phyloP scores from a whole-genome alignment of 345 rosid genomes.

The Salix koriyanagi region DNA sequence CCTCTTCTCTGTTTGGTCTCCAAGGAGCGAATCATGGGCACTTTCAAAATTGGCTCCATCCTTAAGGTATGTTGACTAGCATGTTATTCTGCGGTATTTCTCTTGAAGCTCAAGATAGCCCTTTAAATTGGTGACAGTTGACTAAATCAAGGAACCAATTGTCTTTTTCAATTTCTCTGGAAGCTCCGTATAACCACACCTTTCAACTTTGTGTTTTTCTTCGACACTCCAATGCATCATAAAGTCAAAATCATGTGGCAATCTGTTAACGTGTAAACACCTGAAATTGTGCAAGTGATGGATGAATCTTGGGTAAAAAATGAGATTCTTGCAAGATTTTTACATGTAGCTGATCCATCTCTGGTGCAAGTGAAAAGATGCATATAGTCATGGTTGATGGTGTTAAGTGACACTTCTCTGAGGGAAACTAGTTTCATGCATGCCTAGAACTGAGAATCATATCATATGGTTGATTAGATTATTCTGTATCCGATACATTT shows the following conservation, averaged over 20 bases:
- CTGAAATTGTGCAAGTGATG: no score
- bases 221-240: neutral
- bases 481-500: no score
- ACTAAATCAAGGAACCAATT: neutral
- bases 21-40: conserved; percentile 78
- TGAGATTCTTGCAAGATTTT: no score
- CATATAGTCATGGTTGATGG: no score
- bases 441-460: no score
- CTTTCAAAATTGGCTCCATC: conserved; percentile 66
- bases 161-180: neutral
- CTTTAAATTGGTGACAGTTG: neutral
- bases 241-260: neutral
- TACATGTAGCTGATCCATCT: no score
- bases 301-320: no score
- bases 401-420: no score
- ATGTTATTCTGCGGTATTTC: neutral
- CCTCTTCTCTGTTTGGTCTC: conserved; percentile 83
- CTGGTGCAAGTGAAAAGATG: no score
- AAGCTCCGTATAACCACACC: neutral
- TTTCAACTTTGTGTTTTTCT: neutral
- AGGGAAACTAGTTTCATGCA: no score
- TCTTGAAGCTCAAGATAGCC: neutral
- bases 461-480: no score
- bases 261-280: no score
- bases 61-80: conserved; percentile 49